Base-by-base conservation (phyloP, 371 early-diverging fungal species). In the Smittium culicis region DNA sequence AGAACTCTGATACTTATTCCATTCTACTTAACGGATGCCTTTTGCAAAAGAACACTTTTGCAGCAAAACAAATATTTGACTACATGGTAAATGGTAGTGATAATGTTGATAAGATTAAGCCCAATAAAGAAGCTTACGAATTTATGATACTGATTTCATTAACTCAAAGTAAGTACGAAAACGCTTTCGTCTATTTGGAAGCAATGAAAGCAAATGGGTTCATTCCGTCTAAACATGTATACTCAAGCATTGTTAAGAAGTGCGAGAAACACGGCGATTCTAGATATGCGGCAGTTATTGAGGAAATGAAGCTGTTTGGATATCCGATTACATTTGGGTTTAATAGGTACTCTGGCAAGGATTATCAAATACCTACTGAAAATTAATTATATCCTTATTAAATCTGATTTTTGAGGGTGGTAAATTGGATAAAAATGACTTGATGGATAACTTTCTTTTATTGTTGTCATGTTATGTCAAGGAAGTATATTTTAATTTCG, bases 171-270 rank as follows among this genome's bases (percentile, higher is more conserved):
- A 74, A 85, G 69, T 89, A 88, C 65, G 89, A 89, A 69, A 85
- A 86, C 35, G 89, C 87, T 30, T 90, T 90, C 69, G 72, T 75
- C 60, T 89, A 87, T 55, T 79, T 90, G 63, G 88, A 89, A 70
- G 83, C 87, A 70, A 86, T 88, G 87, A 86, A 86, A 79, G 73
- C 81, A 28, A 79, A 82, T 57, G 80, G 80, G 64, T 82, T 85
- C 55, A 78, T 82, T 61, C 90, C 90, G n/a, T 75, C 80, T 0
- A 76, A 79, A 66, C 34, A 68, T 0, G 79, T 82, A 16, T 88
- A 88, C 67, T 73, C 78, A 5, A 70, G 68, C 2, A 71, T 90
- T 16, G 83, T 83, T 32, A 73, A 77, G 31, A 83, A 85, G 61
- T 81, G 88, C 29, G 86, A 86, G 16, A 68, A 69, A 27, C 83